These are phyloP conservation scores for Penicillium soppii DNA, from an alignment of 495 filamentous ascomycete genomes.

Conservation along the genomic window DNA sequence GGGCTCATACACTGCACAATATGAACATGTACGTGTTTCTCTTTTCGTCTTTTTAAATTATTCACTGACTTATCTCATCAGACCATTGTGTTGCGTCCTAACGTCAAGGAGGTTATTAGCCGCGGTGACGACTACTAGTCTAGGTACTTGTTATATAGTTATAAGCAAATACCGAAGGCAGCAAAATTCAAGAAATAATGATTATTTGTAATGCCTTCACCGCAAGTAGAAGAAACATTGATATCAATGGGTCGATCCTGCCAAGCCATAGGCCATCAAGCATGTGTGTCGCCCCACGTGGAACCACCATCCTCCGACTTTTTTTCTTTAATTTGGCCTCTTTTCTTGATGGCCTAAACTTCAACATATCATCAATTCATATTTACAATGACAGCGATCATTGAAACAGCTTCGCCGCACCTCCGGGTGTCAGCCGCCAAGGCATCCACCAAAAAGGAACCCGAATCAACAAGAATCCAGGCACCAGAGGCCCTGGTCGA, in stretches of 20 bases:
- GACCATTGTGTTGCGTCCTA: slow-evolving; percentile 86
- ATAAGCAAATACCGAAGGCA: slow-evolving; percentile 10
- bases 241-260: slow-evolving; percentile 8
- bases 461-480: slow-evolving; percentile 27
- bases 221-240: neutral
- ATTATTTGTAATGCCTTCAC: neutral
- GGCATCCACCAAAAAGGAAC: slow-evolving; percentile 16
- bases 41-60: neutral
- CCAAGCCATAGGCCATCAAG: slow-evolving; percentile 21
- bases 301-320: slow-evolving; percentile 26
- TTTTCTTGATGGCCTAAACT: slow-evolving; percentile 12
- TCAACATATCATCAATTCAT: slow-evolving; percentile 12
- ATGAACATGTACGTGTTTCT: slow-evolving; percentile 74
- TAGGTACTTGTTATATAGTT: neutral
- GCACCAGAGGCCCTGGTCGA: slow-evolving; percentile 38
- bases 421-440: slow-evolving; percentile 40
- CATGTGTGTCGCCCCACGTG: slow-evolving; percentile 42
- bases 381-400: slow-evolving; percentile 34
- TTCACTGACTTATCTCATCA: slow-evolving; percentile 38
- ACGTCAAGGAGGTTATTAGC: slow-evolving; percentile 89
- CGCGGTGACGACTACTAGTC: slow-evolving; percentile 83
- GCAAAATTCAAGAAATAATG: neutral
- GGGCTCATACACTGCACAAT: slow-evolving; percentile 93
- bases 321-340: slow-evolving; percentile 11
- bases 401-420: slow-evolving; percentile 37